A percentile compares a stretch with the other conserved stretches of the same genome.
Evolutionary conservation across 805 yeast genomes (phyloP).

Genomic region (Candida koratica): DNA sequence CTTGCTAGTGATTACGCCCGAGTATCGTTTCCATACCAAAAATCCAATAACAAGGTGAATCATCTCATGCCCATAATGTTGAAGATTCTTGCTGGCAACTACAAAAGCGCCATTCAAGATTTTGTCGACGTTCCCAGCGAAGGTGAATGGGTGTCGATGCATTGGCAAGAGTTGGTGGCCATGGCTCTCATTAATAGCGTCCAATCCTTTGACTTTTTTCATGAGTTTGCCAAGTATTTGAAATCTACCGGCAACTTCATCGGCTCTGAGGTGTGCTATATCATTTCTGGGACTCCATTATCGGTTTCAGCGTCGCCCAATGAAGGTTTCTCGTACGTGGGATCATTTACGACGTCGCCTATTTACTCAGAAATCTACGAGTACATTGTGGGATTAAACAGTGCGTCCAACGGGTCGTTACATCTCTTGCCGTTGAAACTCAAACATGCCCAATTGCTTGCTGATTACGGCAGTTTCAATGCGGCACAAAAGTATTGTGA

Average conservation of each 20-base stretch:
- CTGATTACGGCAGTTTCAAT: constrained; percentile 57
- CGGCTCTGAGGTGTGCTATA: constrained; percentile 44
- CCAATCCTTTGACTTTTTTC: constrained; percentile 35
- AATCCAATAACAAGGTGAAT: constrained; percentile 36
- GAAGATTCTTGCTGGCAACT: constrained; percentile 62
- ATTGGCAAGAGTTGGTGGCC: constrained; percentile 47
- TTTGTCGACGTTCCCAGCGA: constrained; percentile 40
- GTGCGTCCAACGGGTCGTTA: constrained; percentile 38
- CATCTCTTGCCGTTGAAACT: constrained; percentile 60
- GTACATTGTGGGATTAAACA: constrained; percentile 32
- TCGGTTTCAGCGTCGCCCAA: constrained; percentile 10
- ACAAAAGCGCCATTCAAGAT: constrained; percentile 49
- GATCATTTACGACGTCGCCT: constrained; percentile 28
- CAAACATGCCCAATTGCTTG: constrained; percentile 62
- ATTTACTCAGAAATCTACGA: constrained; percentile 71
- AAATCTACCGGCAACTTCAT: constrained; percentile 20
- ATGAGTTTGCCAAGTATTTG: constrained; percentile 51
- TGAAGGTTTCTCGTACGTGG: constrained; percentile 20
- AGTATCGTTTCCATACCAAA: constrained; percentile 41
- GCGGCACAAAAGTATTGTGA: constrained; percentile 68
- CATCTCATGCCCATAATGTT: constrained; percentile 54
- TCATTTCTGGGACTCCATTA: constrained; percentile 44
- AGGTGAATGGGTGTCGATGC: constrained; percentile 45
- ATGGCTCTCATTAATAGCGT: constrained; percentile 37
- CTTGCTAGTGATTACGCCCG: constrained; percentile 57